Conservation (phyloP, 345 rosid genomes). For the Mangifera indica region DNA sequence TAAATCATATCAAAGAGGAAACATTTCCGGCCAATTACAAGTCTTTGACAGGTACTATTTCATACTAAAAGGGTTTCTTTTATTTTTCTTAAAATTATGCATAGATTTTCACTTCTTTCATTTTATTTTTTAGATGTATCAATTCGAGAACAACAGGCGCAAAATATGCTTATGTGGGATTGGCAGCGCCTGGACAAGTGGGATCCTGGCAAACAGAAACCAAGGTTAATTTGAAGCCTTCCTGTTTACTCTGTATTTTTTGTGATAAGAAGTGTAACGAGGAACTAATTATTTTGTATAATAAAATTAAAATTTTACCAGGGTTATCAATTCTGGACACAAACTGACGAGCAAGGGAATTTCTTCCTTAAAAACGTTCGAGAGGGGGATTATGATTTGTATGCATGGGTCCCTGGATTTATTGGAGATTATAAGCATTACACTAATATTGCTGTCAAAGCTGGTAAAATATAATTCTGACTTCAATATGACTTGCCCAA, state of each 20-base stretch:
- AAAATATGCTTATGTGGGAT: conserved; percentile 59
- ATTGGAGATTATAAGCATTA: conserved; percentile 61
- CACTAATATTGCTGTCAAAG: conserved; percentile 33
- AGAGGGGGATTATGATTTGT: conserved; percentile 54
- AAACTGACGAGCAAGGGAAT: conserved; percentile 46
- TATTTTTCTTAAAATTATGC: neutral
- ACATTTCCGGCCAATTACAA: conserved; percentile 51
- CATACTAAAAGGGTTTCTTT: too few relatives aligned
- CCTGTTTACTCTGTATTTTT: neutral
- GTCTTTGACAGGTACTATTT: conserved; percentile 51
- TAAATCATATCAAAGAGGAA: conserved; percentile 50
- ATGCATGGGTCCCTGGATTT: conserved; percentile 63
- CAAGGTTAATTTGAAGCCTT: conserved; percentile 37
- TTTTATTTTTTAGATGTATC: conserved; percentile 26
- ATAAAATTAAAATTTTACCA: conserved; percentile 9
- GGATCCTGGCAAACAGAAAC: conserved; percentile 89
- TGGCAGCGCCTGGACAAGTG: conserved; percentile 64
- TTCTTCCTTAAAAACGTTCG: conserved; percentile 57
- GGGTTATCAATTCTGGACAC: conserved; percentile 87
- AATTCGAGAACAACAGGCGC: conserved; percentile 26
- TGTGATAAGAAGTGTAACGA: neutral
- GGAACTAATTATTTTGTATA: neutral
- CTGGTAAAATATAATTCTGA: conserved; percentile 35
- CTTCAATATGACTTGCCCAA: too few relatives aligned
- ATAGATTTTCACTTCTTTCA: neutral